Base-by-base conservation (phyloP, 148 eudicot genomes). In the Rhododendron ferrugineum region DNA sequence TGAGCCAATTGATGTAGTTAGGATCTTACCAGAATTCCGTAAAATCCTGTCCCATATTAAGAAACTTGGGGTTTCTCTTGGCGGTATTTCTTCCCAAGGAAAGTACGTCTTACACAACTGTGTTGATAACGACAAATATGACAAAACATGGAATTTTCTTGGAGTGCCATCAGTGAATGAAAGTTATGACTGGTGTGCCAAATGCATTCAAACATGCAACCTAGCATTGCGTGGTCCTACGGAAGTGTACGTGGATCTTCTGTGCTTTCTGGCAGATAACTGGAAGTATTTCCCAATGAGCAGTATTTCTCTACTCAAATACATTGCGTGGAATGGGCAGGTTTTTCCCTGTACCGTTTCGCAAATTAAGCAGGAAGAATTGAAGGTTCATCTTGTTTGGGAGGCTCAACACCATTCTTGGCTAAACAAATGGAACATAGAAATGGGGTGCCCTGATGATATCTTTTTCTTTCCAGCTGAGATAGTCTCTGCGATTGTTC, bases 351-450 rank as follows among this genome's bases (percentile, higher is more conserved):
- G 82, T 72, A 84, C 54, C 30, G 46, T 84, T 7, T 32, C 16
- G 5, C 86, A 78, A 58, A 40, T 77, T 20, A 46, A 60, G n/a
- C 20, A 13, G 2, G 80, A 40, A 64, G 5, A 34, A 28, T 56
- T 34, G 28, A 84, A 15, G 49, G 32, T 84, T 36, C 77, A 34
- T 58, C 80, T 60, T 47, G 62, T n/a, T 76, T 90, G 81, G 28
- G 30, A 80, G 56, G 20, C 72, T 52, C 49, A 32, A 4, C 81
- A 84, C 23, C 82, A 85, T 75, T 84, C 90, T 66, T 92, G 92
- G 93, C 78, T 91, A 49, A 89, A 89, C 81, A 84, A 88, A 20
- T 91, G 93, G 90, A 89, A 89, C 83, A 44, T 40, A 30, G 91
- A 88, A 68, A 89, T 91, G 32, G 44, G 77, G 28, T 85, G 86